phyloP scores from a whole-genome alignment of 305 asterid species.

The Caryopteris hybrid region DNA sequence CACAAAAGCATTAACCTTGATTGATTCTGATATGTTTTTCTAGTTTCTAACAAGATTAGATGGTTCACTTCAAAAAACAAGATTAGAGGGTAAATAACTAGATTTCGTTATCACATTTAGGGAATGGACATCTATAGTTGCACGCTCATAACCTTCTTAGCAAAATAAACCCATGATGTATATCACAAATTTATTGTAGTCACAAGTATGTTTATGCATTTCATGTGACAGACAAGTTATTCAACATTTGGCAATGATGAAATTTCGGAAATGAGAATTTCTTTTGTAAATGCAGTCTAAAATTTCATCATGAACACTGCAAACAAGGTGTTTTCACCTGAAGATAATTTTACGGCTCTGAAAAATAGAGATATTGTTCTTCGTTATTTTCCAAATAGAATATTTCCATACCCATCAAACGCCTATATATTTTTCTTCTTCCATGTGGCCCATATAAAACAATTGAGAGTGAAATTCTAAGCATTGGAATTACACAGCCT shows the following conservation, averaged over 20 bases:
- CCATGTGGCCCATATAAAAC: no score
- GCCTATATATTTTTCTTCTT: background rate
- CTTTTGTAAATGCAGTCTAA: background rate
- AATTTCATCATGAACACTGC: background rate
- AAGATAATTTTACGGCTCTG: background rate
- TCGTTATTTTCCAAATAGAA: background rate
- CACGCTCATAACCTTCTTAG: no score
- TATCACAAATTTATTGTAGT: no score
- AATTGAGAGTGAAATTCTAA: background rate
- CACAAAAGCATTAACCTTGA: background rate
- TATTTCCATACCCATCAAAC: background rate
- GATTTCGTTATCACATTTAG: background rate
- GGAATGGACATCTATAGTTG: background rate
- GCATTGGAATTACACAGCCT: background rate
- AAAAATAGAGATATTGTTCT: background rate
- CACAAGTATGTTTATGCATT: background rate
- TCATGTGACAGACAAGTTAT: background rate
- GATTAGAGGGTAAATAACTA: no score
- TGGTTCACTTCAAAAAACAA: no score
- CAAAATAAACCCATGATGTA: no score
- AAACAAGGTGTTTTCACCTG: background rate
- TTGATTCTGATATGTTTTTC: background rate
- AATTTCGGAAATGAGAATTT: no score
- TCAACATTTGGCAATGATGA: background rate
- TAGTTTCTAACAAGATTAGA: background rate